A percentile compares a stretch with the other conserved stretches of the same genome.
Conservation (phyloP, 129 eudicot genomes). For the Centella asiatica region DNA sequence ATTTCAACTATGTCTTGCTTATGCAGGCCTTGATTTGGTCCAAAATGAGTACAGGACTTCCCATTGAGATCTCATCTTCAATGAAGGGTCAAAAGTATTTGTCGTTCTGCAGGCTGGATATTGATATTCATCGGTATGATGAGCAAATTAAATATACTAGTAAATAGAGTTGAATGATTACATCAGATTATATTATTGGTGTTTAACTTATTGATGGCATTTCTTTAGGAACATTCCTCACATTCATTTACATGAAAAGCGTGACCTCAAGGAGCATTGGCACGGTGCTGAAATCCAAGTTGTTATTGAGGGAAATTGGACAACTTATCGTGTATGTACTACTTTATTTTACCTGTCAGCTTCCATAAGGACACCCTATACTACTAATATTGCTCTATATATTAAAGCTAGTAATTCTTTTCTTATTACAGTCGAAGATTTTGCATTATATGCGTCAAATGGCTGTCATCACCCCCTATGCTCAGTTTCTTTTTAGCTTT, state of each 20-base stretch:
- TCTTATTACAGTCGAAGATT: slow-evolving; percentile 82
- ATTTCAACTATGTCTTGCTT: background rate
- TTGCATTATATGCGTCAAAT: slow-evolving; percentile 99
- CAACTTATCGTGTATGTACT: slow-evolving; percentile 88
- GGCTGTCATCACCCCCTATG: slow-evolving; percentile 99
- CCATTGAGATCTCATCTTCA: slow-evolving; percentile 92
- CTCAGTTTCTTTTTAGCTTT: slow-evolving; percentile 85
- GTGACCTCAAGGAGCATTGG: slow-evolving; percentile 72
- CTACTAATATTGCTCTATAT: slow-evolving; percentile 1
- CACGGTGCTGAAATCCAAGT: slow-evolving; percentile 99
- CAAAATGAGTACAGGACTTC: slow-evolving; percentile 99
- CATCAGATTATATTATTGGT: background rate
- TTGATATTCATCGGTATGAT: slow-evolving; percentile 78
- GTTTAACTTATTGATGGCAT: slow-evolving; percentile 8
- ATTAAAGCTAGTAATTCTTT: slow-evolving; percentile 2
- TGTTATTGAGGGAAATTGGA: slow-evolving; percentile 98
- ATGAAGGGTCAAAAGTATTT: slow-evolving; percentile 76
- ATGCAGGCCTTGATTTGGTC: slow-evolving; percentile 98
- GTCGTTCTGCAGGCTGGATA: slow-evolving; percentile 93
- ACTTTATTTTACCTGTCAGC: no score
- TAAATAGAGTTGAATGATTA: background rate
- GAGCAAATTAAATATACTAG: background rate
- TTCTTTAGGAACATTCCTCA: slow-evolving; percentile 77
- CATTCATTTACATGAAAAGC: slow-evolving; percentile 84
- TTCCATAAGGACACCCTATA: no score